Conservation (phyloP, 345 rosid species). For the Corymbia maculata region DNA sequence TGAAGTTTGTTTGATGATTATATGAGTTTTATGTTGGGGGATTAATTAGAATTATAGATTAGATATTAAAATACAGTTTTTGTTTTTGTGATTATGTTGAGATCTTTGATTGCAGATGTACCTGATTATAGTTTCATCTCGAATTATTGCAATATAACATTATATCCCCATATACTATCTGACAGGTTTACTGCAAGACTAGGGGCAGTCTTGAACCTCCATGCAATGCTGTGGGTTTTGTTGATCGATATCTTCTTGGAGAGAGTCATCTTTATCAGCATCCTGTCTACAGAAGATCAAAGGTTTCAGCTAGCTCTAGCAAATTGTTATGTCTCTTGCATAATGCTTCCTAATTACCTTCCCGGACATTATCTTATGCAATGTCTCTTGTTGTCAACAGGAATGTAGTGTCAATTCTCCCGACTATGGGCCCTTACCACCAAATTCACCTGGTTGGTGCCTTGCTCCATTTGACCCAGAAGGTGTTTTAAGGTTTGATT, state of each 20-base stretch:
- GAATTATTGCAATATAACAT: background rate
- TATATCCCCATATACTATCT: background rate
- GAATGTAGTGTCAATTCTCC: constrained; percentile 63
- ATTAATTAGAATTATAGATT: background rate
- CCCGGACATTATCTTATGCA: background rate
- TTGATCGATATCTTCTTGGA: constrained; percentile 42
- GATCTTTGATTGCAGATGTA: background rate
- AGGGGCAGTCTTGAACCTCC: constrained; percentile 51
- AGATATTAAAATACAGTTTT: background rate
- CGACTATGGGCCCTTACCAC: constrained; percentile 45
- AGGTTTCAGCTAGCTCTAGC: constrained; percentile 12
- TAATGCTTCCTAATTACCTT: background rate
- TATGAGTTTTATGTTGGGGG: background rate
- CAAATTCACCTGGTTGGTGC: constrained; percentile 51
- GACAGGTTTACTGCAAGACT: constrained; percentile 43
- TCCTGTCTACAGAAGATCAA: constrained; percentile 44
- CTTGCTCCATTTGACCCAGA: constrained; percentile 60
- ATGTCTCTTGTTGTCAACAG: constrained; percentile 8
- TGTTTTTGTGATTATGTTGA: background rate
- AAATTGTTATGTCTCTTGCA: background rate
- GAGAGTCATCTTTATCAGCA: constrained; percentile 37
- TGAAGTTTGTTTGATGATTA: background rate
- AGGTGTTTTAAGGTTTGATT: constrained; percentile 38
- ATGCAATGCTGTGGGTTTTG: constrained; percentile 49
- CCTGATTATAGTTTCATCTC: background rate